phyloP scores from a whole-genome alignment of 2,329 filamentous ascomycete species.

The Aureobasidium vineae region DNA sequence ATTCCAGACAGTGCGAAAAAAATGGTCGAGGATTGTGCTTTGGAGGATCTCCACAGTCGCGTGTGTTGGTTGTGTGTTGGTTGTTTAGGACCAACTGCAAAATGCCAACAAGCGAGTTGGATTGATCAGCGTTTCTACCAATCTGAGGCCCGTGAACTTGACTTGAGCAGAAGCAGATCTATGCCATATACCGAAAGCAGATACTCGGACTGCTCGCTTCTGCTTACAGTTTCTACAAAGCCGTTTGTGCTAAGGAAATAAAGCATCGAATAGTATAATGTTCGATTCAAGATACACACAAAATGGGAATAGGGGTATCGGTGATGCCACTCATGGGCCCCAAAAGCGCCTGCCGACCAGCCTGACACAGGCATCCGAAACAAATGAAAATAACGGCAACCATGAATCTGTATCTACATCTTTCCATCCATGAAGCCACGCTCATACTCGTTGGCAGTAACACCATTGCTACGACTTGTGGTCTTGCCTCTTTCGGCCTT shows the following conservation, averaged over 20 bases:
- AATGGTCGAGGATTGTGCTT: no score
- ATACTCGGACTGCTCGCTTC: neutral
- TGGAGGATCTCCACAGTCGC: no score
- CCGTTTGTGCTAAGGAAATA: neutral
- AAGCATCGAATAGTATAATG: neutral
- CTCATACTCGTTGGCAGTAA: slow-evolving; percentile 37
- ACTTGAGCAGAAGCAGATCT: neutral
- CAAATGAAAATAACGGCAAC: slow-evolving; percentile 21
- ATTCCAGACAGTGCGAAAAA: no score
- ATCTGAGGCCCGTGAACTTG: neutral
- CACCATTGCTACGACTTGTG: slow-evolving; percentile 33
- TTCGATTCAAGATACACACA: slow-evolving; percentile 11
- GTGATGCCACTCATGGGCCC: slow-evolving; percentile 24
- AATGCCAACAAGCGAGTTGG: no score
- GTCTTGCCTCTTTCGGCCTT: slow-evolving; percentile 37
- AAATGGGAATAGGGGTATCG: slow-evolving; percentile 25
- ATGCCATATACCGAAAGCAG: neutral
- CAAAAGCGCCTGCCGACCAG: slow-evolving; percentile 23
- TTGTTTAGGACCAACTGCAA: no score
- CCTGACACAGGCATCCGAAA: slow-evolving; percentile 14
- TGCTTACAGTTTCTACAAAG: neutral
- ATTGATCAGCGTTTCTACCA: no score
- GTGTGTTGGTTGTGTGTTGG: no score
- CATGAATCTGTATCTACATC: neutral
- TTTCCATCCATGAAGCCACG: slow-evolving; percentile 24